Evolutionary conservation across 306 rosid genomes (phyloP).

Genomic region (Pterocarpus macrocarpus): DNA sequence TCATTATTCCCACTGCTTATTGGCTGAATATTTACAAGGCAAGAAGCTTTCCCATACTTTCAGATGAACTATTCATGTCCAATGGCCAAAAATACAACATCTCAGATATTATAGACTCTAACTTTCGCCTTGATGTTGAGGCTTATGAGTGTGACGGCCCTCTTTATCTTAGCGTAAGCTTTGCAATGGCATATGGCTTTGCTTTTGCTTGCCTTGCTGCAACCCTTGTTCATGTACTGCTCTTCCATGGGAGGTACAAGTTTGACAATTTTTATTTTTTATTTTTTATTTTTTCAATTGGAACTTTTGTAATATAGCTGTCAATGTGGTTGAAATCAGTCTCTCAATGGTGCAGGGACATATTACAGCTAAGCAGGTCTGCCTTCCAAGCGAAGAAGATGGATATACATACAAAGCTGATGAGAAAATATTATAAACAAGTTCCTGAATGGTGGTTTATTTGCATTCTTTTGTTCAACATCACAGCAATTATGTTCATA

Average conservation of each 20-base stretch:
- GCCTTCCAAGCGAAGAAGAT: conserved; percentile 69
- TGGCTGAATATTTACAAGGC: conserved; percentile 70
- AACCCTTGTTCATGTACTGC: conserved; percentile 73
- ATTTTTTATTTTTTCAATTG: background rate
- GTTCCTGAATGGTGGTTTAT: conserved; percentile 91
- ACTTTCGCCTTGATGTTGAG: conserved; percentile 67
- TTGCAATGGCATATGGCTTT: conserved; percentile 70
- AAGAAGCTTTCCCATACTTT: conserved; percentile 79
- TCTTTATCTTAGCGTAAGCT: conserved; percentile 72
- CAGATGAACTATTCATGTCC: conserved; percentile 74
- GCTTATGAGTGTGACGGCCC: conserved; percentile 74
- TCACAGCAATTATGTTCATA: conserved; percentile 56
- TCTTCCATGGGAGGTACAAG: conserved; percentile 82
- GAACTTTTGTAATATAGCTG: background rate
- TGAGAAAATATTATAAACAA: conserved; percentile 70
- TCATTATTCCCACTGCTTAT: conserved; percentile 69
- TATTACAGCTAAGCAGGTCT: conserved; percentile 73
- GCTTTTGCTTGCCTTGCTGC: conserved; percentile 86
- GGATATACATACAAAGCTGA: conserved; percentile 86
- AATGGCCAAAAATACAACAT: conserved; percentile 75
- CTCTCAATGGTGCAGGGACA: conserved; percentile 60
- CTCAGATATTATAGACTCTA: conserved; percentile 69
- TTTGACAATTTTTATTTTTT: background rate
- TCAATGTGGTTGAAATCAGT: conserved; percentile 3
- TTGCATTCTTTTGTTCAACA: conserved; percentile 69